Base-by-base conservation (phyloP, 202 grass and related monocot species). In the Saccharum hybrid region DNA sequence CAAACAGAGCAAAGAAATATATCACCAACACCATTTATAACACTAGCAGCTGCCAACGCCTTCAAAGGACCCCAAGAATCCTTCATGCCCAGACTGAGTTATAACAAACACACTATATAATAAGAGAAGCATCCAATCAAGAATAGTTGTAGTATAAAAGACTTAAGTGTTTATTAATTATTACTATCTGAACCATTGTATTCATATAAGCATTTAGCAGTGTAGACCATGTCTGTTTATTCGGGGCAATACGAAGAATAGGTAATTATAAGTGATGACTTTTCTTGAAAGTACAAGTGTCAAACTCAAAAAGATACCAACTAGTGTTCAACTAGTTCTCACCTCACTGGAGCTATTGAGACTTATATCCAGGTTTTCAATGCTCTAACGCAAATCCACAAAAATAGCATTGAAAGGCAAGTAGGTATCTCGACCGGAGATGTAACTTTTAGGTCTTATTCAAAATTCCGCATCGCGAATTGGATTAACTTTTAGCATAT, bases 31-130 rank as follows among this genome's bases (percentile, higher is more conserved):
- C 77, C 87, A 86, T 98, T 98, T 81, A 98, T 68, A 75, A 86
- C 75, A 87, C 87, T 98, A 71, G 96, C 92, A 78, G 89, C 87
- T 83, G 87, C 69, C 80, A 98, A 90, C 54, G 87, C 96, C 81
- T 92, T 98, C 82, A 98, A 86, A 87, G 96, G 96, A 80, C 96
- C 96, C 96, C 92, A 98, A 74, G 96, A 88, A 85, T 98, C 93
- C 85, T 98, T 98, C 92, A 95, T 95, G 40, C 93, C 95, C 83
- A 97, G 90, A 92, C 95, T 97, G 95, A 78, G 81, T 65, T 45
- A 88, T 45, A 85, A 33, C 59, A 88, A 61, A 80, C 6, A 86
- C 54, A 49, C 19, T 74, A 63, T 68, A 81, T 68, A 62, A 82
- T 81, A 81, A 84, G 48, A 86, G 14, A 87, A 57, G 51, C 19